A percentile compares a stretch with the other conserved stretches of the same genome.
phyloP scores from a whole-genome alignment of 78 protist genomes.

The Cavenderia fasciculata region DNA sequence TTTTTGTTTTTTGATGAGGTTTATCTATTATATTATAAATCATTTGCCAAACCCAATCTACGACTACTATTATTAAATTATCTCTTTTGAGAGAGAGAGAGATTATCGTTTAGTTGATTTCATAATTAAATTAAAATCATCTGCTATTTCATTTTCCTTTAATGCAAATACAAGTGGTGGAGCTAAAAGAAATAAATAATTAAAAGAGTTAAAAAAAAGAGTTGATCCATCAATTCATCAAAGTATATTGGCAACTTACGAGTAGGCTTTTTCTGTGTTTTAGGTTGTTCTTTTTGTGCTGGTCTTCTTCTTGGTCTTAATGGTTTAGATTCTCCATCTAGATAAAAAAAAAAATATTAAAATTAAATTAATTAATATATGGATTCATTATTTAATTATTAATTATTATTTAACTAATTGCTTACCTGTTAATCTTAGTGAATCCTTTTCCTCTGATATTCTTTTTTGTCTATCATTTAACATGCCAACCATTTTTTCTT shows the following conservation, averaged over 20 bases:
- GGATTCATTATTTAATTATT: too few relatives aligned
- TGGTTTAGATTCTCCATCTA: slow-evolving; percentile 32
- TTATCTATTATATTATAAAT: too few relatives aligned
- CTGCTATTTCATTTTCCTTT: slow-evolving; percentile 60
- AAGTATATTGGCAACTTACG: background rate
- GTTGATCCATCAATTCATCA: too few relatives aligned
- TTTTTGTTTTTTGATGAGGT: too few relatives aligned
- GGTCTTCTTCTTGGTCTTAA: slow-evolving; percentile 73
- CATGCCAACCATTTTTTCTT: slow-evolving; percentile 55
- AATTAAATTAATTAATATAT: background rate
- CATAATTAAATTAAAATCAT: slow-evolving; percentile 40
- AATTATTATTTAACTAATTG: background rate
- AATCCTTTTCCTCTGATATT: slow-evolving; percentile 70
- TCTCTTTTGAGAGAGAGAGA: too few relatives aligned
- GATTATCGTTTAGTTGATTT: too few relatives aligned
- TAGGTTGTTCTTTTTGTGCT: slow-evolving; percentile 1
- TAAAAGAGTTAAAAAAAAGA: background rate
- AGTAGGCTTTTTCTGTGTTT: slow-evolving; percentile 43
- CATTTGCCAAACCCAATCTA: too few relatives aligned
- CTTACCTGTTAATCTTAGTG: slow-evolving; percentile 29
- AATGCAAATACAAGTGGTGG: slow-evolving; percentile 35
- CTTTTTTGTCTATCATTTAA: slow-evolving; percentile 54
- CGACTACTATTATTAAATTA: too few relatives aligned
- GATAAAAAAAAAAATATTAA: background rate
- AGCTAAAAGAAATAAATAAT: slow-evolving; percentile 6